These are phyloP conservation scores for Chrysopogon serrulatus DNA, from an alignment of 176 grass and related monocot species.

Conservation along the genomic window DNA sequence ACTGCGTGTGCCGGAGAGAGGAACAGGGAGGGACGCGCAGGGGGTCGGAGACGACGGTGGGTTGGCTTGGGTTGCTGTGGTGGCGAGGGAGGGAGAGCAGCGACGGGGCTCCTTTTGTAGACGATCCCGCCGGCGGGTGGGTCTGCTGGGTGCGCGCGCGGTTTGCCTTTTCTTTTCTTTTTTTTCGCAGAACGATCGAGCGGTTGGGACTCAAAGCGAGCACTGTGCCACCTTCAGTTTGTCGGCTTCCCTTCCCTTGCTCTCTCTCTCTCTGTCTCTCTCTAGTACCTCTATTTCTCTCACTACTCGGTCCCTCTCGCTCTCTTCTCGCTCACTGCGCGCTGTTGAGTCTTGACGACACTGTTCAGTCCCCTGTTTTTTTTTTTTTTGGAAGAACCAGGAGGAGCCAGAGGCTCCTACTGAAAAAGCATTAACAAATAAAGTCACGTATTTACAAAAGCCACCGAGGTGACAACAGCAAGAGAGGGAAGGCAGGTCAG, in stretches of 20 bases:
- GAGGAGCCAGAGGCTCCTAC: too few relatives aligned
- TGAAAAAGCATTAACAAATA: too few relatives aligned
- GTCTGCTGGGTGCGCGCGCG: not conserved
- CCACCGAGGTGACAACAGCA: too few relatives aligned
- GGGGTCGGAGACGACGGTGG: too few relatives aligned
- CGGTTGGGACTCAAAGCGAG: conserved; percentile 22
- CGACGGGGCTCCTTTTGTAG: conserved; percentile 34
- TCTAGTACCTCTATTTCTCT: too few relatives aligned
- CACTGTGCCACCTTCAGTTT: not conserved
- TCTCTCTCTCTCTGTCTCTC: too few relatives aligned
- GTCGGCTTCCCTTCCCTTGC: not conserved
- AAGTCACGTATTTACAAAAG: too few relatives aligned
- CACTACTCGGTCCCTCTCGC: too few relatives aligned
- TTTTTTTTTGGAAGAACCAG: too few relatives aligned
- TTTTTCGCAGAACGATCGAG: not conserved
- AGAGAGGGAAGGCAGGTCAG: too few relatives aligned
- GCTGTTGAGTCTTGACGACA: not conserved
- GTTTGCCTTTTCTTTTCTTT: too few relatives aligned
- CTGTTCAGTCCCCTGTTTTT: too few relatives aligned
- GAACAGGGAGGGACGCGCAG: not conserved
- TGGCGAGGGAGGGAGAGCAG: conserved; percentile 14
- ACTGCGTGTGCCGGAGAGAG: not conserved
- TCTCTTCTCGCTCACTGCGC: not conserved
- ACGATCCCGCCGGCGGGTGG: not conserved
- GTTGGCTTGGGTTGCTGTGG: not conserved